phyloP scores from a whole-genome alignment of 495 filamentous ascomycete genomes.

The Penicillium soppii region DNA sequence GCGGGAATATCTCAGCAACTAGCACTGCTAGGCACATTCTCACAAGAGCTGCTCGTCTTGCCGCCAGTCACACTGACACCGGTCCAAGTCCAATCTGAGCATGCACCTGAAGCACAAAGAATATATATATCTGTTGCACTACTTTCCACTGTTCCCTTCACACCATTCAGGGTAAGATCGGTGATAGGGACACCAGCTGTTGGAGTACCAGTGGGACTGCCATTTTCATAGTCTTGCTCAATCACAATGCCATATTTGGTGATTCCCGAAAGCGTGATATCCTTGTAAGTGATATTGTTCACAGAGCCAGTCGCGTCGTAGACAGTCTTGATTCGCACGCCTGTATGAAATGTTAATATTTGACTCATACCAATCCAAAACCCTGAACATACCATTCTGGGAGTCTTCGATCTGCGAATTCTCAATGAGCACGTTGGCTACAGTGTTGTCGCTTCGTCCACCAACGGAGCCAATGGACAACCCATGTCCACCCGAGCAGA shows the following conservation, averaged over 20 bases:
- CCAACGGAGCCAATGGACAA: constrained; percentile 63
- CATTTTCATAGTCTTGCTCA: constrained; percentile 67
- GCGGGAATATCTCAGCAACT: background rate
- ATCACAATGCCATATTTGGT: constrained; percentile 63
- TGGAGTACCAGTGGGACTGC: constrained; percentile 55
- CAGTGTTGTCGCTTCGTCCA: constrained; percentile 53
- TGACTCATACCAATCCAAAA: background rate
- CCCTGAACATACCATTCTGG: constrained; percentile 37
- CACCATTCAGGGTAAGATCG: constrained; percentile 46
- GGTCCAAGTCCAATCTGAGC: constrained; percentile 47
- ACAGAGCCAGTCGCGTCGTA: constrained; percentile 55
- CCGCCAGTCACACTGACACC: constrained; percentile 47
- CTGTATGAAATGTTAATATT: background rate
- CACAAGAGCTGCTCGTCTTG: constrained; percentile 37
- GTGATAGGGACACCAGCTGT: constrained; percentile 61
- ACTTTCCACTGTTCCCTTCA: constrained; percentile 49
- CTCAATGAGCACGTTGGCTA: constrained; percentile 45
- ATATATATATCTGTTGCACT: constrained; percentile 51
- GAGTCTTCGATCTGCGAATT: constrained; percentile 45
- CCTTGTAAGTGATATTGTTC: constrained; percentile 54
- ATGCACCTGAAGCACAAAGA: constrained; percentile 47
- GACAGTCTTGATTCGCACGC: constrained; percentile 60
- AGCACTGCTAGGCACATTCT: constrained; percentile 31
- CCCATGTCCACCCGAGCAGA: constrained; percentile 55
- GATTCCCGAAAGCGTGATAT: constrained; percentile 56